A percentile compares a stretch with the other conserved stretches of the same genome.
Conservation (phyloP, 192 early-diverging fungal genomes). For the Coemansia sp. region DNA sequence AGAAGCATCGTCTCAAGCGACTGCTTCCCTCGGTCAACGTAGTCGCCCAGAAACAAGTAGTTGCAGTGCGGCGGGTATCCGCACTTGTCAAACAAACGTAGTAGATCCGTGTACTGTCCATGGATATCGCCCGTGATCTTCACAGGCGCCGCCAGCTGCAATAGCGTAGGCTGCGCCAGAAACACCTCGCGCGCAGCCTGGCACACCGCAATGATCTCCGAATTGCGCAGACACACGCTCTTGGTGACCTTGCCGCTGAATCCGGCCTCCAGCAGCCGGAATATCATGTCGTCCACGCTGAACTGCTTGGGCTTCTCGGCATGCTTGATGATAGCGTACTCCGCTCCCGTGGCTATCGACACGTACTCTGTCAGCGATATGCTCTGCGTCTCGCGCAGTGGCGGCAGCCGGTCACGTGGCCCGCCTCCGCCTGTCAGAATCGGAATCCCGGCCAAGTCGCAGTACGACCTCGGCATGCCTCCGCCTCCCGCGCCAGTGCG, state of each 20-base stretch:
- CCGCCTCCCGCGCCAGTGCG: not conserved
- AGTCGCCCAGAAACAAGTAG: constrained; percentile 94
- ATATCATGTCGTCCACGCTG: constrained; percentile 87
- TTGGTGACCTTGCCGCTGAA: constrained; percentile 75
- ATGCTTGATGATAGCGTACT: constrained; percentile 53
- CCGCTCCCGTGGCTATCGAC: constrained; percentile 44
- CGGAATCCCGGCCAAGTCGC: constrained; percentile 48
- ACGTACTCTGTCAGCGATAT: constrained; percentile 56
- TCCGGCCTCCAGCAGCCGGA: constrained; percentile 77
- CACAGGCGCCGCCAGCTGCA: constrained; percentile 75
- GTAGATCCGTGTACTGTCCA: constrained; percentile 91
- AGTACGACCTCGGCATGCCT: constrained; percentile 45
- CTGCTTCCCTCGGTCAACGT: constrained; percentile 97
- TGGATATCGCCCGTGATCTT: constrained; percentile 92
- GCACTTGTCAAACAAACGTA: constrained; percentile 90
- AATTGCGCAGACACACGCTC: constrained; percentile 78
- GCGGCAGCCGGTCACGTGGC: constrained; percentile 28
- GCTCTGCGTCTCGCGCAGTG: constrained; percentile 24
- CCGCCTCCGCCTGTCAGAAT: constrained; percentile 44
- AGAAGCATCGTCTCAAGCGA: constrained; percentile 92
- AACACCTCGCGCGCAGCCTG: constrained; percentile 85
- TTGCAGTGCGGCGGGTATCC: constrained; percentile 91
- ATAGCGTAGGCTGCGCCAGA: constrained; percentile 80
- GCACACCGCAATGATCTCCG: constrained; percentile 85
- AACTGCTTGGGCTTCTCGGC: constrained; percentile 61